phyloP scores from a whole-genome alignment of 2,329 filamentous ascomycete species.

The Plenodomus tracheiphilus region DNA sequence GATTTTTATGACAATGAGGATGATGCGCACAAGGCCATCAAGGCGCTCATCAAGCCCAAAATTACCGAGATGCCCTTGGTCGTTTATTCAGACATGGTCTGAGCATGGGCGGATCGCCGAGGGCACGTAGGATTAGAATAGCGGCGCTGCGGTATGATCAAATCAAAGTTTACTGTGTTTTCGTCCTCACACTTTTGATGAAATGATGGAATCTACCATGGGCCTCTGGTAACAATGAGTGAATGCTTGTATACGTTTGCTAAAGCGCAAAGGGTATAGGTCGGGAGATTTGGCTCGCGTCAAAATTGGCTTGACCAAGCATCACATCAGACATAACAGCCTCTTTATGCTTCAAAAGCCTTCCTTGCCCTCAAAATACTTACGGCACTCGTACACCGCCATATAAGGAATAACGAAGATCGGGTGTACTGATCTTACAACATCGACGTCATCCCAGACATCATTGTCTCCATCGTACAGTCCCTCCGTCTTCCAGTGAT shows the following conservation, averaged over 20 bases:
- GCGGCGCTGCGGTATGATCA: no score
- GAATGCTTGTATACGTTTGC: no score
- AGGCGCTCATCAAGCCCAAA: conserved; percentile 37
- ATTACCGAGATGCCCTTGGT: conserved; percentile 31
- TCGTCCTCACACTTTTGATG: no score
- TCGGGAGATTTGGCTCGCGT: no score
- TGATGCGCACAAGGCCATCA: conserved; percentile 58
- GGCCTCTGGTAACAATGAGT: no score
- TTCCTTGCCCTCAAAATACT: conserved; percentile 59
- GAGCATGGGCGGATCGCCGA: no score
- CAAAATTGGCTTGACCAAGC: no score
- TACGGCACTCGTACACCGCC: conserved; percentile 65
- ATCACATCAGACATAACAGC: no score
- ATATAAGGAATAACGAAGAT: conserved; percentile 81
- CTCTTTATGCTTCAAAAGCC: neutral
- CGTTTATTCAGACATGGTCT: conserved; percentile 28
- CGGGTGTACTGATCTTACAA: conserved; percentile 73
- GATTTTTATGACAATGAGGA: conserved; percentile 68
- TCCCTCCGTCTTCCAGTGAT: conserved; percentile 51
- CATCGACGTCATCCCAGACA: conserved; percentile 69
- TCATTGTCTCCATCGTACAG: conserved; percentile 57
- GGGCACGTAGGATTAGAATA: no score
- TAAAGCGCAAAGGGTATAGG: no score
- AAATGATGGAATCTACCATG: no score
- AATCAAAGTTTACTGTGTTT: no score